These are phyloP conservation scores for Clonostachys solani DNA, from an alignment of 2,329 filamentous ascomycete species.

Conservation along the genomic window DNA sequence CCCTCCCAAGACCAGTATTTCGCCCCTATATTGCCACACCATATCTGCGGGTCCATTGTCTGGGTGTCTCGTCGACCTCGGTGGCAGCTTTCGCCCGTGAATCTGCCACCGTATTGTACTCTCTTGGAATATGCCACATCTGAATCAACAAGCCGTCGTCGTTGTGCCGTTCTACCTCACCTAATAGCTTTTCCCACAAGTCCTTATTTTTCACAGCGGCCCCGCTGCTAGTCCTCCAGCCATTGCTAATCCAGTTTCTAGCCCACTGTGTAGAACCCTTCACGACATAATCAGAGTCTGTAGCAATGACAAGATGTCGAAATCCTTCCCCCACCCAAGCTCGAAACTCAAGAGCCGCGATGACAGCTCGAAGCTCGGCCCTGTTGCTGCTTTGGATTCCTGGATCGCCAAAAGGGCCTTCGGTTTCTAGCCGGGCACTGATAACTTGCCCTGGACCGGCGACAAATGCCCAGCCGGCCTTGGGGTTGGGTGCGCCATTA, in stretches of 20 bases:
- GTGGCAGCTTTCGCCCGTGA: constrained; percentile 23
- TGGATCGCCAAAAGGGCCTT: constrained; percentile 32
- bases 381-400: constrained; percentile 41
- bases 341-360: constrained; percentile 40
- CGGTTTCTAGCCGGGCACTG: constrained; percentile 30
- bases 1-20: too few relatives aligned
- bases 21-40: background rate
- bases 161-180: constrained; percentile 16
- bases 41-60: background rate
- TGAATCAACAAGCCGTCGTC: constrained; percentile 24
- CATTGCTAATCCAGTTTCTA: constrained; percentile 34
- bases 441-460: constrained; percentile 12
- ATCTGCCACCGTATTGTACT: constrained; percentile 37
- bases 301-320: constrained; percentile 42
- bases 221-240: constrained; percentile 31
- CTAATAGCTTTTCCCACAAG: constrained; percentile 44
- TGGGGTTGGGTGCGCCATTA: constrained; percentile 29
- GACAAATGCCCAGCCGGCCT: constrained; percentile 33
- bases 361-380: constrained; percentile 50
- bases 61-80: background rate
- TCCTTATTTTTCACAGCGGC: constrained; percentile 42
- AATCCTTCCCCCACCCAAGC: constrained; percentile 36
- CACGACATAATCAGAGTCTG: constrained; percentile 47
- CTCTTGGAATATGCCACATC: constrained; percentile 42
- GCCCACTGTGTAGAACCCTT: constrained; percentile 38